Evolutionary conservation across 164 flowering plant species (phyloP).

Genomic region (Kalanchoe fedtschenkoi): DNA sequence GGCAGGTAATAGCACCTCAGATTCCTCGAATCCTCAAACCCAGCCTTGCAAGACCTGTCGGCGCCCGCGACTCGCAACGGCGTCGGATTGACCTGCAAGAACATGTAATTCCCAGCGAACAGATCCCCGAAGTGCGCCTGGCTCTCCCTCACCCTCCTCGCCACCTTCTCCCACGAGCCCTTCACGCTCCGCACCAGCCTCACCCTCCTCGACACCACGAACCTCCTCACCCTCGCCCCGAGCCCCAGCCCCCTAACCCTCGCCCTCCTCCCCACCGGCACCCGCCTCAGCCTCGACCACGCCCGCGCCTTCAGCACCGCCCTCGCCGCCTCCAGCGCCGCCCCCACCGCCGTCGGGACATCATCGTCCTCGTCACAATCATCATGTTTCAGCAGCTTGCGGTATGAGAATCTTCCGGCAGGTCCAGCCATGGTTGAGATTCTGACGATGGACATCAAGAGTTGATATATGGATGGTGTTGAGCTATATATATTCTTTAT

Average conservation of each 20-base stretch:
- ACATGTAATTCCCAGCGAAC: slow-evolving; percentile 73
- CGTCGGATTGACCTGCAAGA: slow-evolving; percentile 59
- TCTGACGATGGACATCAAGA: not conserved
- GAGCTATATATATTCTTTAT: not conserved
- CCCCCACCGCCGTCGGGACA: not conserved
- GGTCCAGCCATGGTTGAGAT: slow-evolving; percentile 2
- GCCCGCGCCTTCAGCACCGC: slow-evolving; percentile 11
- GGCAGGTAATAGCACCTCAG: not conserved
- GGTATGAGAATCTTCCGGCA: slow-evolving; percentile 22
- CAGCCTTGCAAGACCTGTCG: not conserved
- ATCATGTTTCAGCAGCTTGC: slow-evolving; percentile 20
- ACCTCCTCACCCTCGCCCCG: slow-evolving; percentile 33
- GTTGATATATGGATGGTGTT: not conserved
- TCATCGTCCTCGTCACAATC: slow-evolving; percentile 9
- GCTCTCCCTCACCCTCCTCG: slow-evolving; percentile 58
- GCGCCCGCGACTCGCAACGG: slow-evolving; percentile 10
- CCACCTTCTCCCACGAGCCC: slow-evolving; percentile 23
- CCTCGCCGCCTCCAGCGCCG: not conserved
- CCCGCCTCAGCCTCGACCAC: slow-evolving; percentile 16
- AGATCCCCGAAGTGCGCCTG: slow-evolving; percentile 54
- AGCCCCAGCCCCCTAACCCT: slow-evolving; percentile 16
- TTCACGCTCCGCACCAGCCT: slow-evolving; percentile 17
- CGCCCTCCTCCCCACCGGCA: slow-evolving; percentile 18
- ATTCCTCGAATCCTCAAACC: not conserved
- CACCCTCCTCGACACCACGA: slow-evolving; percentile 26